Base-by-base conservation (phyloP, 345 rosid genomes). In the Clarkia xantiana region DNA sequence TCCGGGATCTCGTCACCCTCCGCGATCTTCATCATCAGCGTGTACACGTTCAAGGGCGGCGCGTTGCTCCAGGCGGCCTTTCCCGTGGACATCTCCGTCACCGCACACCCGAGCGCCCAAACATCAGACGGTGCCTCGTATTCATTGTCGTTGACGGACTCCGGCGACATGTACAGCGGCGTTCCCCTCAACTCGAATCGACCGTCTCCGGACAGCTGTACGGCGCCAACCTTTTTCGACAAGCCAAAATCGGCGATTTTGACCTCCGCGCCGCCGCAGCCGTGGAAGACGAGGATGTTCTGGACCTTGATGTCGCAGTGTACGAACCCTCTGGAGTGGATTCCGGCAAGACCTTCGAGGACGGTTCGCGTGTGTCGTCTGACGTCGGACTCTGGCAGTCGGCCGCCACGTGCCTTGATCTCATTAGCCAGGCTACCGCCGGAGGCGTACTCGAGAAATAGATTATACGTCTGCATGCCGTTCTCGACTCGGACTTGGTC, bases 81-180 rank as follows among this genome's bases (percentile, higher is more conserved):
- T 1, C 93, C 90, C 0, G 83, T 76, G 14, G 72, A 45, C 97
- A 85, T 85, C 87, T 89, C 90, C 10, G 69, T 73, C 10, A 76
- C 78, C 0, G 64, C 70, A 40, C 95, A 89, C 9, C 95, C 97
- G 16, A 89, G 75, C 3, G 94, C 89, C 95, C 97, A 89, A 3
- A 89, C 73, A 47, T 89, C 97, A 23, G 64, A 72, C n/a, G 81
- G 75, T 14, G 87, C 51, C 58, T 79, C 94, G 44, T 75, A 76
- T 40, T 71, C 73, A 53, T 72, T 71, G n/a, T 71, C 66, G 38
- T 58, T 69, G 42, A 82, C 80, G 0, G 94, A 64, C 49, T 89
- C 97, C 10, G 94, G 97, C 42, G 95, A 78, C 77, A 82, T 67
- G 49, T 80, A 85, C 57, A 82, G 54, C 41, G 85, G 81, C 23